Evolutionary conservation across 176 grass and related monocot species (phyloP), one percentile per base, ranked within the genome.

Genomic region (Carex littledalei): DNA sequence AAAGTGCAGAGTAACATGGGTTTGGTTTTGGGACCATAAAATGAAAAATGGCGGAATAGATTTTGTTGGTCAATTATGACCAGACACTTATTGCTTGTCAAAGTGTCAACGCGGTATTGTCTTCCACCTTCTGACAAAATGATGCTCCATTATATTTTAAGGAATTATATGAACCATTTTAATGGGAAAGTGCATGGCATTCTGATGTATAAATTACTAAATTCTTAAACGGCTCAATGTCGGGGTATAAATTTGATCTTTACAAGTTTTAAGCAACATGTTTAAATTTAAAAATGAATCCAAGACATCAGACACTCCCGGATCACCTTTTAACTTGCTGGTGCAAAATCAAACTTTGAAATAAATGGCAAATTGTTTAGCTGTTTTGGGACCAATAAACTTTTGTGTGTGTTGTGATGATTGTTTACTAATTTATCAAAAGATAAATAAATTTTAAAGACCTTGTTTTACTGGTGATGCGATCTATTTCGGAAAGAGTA

Each of bases 51-150:
- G 4, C 17, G 18, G 31, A 82, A 83, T 41, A 50, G n/a, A 83
- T 31, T 83, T 66, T 63, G 18, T 52, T 22, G 62, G 41, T 83
- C 80, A 83, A 83, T 83, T 50, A 67, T 67, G 39, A 56, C 13
- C 49, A 83, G 80, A 13, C 45, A 49, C 63, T 83, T 55, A 55
- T 77, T 56, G 73, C 21, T 56, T 77, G 49, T 6, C 49, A 77
- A 77, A 77, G 73, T 77, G 50, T 77, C 73, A 77, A 77, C 22
- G 22, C 49, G 49, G 13, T 70, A 17, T 50, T 75, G 73, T 56
- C 73, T 32, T 32, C 73, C 73, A 77, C 71, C 52, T 52, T 11
- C 71, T 52, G 1, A 11, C 5, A 2, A 55, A 77, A 77, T 55
- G 73, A 77, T 77, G 22, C 71, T 75, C 4, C 20, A 55, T 16